Evolutionary conservation across 2,329 filamentous ascomycete genomes (phyloP).

Genomic region (Verticillium tricorpus): DNA sequence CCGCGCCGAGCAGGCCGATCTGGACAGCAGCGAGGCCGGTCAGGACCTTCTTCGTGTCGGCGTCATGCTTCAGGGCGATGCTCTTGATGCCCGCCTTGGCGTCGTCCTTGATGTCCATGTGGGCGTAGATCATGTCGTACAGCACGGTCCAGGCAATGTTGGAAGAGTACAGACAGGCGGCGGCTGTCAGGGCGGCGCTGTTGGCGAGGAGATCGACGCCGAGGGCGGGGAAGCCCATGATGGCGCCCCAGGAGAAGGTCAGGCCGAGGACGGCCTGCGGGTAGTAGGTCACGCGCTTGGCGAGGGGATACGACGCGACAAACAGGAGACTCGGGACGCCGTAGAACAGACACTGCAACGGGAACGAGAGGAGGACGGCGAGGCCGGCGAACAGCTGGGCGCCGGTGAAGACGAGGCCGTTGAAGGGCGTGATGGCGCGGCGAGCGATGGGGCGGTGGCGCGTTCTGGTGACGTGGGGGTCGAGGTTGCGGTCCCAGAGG

Average conservation of each 20-base stretch:
- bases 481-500: constrained; percentile 83
- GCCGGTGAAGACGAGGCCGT: constrained; percentile 71
- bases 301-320: constrained; percentile 73
- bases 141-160: constrained; percentile 84
- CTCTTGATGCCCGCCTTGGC: constrained; percentile 83
- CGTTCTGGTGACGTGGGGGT: constrained; percentile 73
- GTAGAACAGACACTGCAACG: constrained; percentile 68
- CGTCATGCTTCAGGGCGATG: constrained; percentile 75
- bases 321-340: constrained; percentile 70
- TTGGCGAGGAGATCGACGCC: constrained; percentile 70
- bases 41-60: constrained; percentile 72
- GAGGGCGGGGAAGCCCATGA: constrained; percentile 82
- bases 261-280: constrained; percentile 79
- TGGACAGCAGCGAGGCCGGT: constrained; percentile 66
- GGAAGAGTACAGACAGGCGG: constrained; percentile 67
- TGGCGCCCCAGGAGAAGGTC: constrained; percentile 84
- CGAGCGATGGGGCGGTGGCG: constrained; percentile 76
- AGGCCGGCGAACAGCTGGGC: constrained; percentile 70
- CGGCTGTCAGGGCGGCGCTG: constrained; percentile 57
- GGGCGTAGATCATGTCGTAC: constrained; percentile 91
- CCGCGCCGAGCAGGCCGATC: constrained; percentile 63
- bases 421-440: constrained; percentile 66
- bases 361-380: constrained; percentile 71
- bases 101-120: constrained; percentile 87
- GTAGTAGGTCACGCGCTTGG: constrained; percentile 83